A percentile compares a stretch with the other conserved stretches of the same genome.
These are phyloP conservation scores for Passiflora organensis DNA, from an alignment of 345 rosid genomes.

Conservation along the genomic window DNA sequence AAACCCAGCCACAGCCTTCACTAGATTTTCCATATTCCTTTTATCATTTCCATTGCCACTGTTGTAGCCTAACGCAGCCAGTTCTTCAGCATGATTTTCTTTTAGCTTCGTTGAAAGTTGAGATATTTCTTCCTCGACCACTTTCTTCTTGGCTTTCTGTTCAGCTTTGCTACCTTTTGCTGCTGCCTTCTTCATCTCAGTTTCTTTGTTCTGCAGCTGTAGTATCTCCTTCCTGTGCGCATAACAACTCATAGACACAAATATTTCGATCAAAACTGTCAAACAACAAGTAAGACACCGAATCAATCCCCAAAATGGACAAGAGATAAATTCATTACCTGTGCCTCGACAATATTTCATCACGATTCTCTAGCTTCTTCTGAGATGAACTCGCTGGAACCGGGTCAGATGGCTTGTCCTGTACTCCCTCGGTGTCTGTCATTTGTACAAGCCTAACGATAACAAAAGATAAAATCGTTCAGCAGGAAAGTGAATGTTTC, in stretches of 20 bases:
- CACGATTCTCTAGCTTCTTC: conserved; percentile 37
- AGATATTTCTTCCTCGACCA: conserved; percentile 76
- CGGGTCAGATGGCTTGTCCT: conserved; percentile 21
- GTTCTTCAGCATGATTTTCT: conserved; percentile 71
- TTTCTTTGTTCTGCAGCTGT: conserved; percentile 77
- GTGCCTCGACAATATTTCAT: conserved; percentile 69
- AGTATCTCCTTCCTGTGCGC: conserved; percentile 64
- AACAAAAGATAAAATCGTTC: conserved; percentile 1
- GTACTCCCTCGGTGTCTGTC: conserved; percentile 33
- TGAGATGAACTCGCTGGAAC: conserved; percentile 19
- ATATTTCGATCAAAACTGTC: not conserved
- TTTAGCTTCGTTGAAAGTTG: conserved; percentile 62
- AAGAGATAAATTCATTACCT: conserved; percentile 22
- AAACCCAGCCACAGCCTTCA: conserved; percentile 84
- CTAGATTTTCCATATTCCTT: conserved; percentile 63
- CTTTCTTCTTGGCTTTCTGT: conserved; percentile 96
- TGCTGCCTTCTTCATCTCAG: conserved; percentile 76
- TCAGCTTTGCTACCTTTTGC: conserved; percentile 97
- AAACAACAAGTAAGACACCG: not conserved
- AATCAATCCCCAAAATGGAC: not conserved
- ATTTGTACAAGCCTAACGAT: conserved; percentile 21
- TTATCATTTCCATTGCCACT: conserved; percentile 42
- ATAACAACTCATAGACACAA: not conserved
- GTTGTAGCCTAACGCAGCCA: conserved; percentile 62
- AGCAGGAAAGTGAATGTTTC: not conserved